These are phyloP conservation scores for Voacanga thouarsii DNA, from an alignment of 257 asterid genomes.

Conservation along the genomic window DNA sequence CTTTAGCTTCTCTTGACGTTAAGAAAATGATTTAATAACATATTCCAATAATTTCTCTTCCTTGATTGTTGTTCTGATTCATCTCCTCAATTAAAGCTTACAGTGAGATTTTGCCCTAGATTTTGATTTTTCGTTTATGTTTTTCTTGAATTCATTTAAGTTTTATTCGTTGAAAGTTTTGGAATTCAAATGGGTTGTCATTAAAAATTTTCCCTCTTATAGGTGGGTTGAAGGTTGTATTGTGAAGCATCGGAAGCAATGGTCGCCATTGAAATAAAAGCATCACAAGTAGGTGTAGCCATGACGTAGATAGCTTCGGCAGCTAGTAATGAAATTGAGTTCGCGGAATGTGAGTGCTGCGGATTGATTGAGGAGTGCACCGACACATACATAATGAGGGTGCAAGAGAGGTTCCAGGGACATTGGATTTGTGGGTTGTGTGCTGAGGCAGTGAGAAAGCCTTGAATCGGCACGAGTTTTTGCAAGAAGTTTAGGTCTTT, in stretches of 20 bases:
- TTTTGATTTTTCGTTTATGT: too few species aligned
- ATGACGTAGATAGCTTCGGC: conserved; percentile 6
- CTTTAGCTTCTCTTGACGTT: too few species aligned
- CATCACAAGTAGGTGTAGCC: conserved; percentile 4
- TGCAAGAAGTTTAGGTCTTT: conserved; percentile 53
- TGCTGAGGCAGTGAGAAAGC: conserved; percentile 82
- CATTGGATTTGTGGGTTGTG: conserved; percentile 94
- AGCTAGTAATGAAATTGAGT: conserved; percentile 29
- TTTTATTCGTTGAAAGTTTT: background rate
- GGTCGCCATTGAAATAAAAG: conserved; percentile 26
- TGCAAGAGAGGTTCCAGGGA: conserved; percentile 56
- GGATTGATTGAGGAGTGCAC: conserved; percentile 87
- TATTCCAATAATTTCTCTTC: too few species aligned
- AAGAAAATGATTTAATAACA: too few species aligned
- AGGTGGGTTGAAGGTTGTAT: background rate
- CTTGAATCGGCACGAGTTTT: conserved; percentile 60
- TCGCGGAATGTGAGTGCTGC: conserved; percentile 70
- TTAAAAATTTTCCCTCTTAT: background rate
- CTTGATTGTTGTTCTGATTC: too few species aligned
- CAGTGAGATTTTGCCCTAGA: too few species aligned
- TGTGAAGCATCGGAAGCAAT: background rate
- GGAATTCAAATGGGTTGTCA: conserved; percentile 12
- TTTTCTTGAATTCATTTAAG: too few species aligned
- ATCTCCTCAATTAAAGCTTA: too few species aligned
- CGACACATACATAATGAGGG: conserved; percentile 51